Conservation (phyloP, 495 filamentous ascomycete genomes). For the Aspergillus ellipticus region DNA sequence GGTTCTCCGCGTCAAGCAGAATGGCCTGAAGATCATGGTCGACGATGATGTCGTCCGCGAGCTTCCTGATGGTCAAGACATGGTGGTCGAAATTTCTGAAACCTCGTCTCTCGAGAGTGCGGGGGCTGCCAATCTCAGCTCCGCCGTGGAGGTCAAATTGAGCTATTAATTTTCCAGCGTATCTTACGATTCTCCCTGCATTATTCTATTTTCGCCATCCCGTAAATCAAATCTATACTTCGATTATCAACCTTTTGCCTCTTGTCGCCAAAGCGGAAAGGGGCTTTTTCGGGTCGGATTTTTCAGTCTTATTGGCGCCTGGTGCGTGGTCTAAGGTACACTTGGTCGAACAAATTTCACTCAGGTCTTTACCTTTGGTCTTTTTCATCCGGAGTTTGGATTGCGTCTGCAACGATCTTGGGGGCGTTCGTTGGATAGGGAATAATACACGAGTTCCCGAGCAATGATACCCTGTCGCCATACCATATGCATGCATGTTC, state of each 20-base stretch:
- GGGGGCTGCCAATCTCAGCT: slow-evolving; percentile 9
- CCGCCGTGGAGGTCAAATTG: slow-evolving; percentile 37
- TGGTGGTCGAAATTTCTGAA: slow-evolving; percentile 63
- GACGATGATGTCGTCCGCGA: slow-evolving; percentile 90
- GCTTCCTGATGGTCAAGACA: slow-evolving; percentile 86
- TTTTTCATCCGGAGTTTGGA: slow-evolving; percentile 20
- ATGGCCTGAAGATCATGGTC: slow-evolving; percentile 76
- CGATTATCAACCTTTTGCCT: not conserved
- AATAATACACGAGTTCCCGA: slow-evolving; percentile 49
- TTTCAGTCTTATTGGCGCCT: slow-evolving; percentile 12
- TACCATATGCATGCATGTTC: not conserved
- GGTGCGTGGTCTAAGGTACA: slow-evolving; percentile 15
- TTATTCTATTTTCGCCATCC: not conserved
- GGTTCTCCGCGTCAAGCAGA: slow-evolving; percentile 64
- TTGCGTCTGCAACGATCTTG: slow-evolving; percentile 18
- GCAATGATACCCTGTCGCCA: slow-evolving; percentile 44
- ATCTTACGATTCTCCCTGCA: not conserved
- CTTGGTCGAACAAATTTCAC: not conserved
- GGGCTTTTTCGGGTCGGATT: not conserved
- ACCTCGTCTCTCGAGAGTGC: slow-evolving; percentile 14
- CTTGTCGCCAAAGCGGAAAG: not conserved
- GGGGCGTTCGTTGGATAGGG: slow-evolving; percentile 36
- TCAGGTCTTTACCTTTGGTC: slow-evolving; percentile 13
- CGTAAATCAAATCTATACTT: not conserved
- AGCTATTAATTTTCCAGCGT: slow-evolving; percentile 27